Evolutionary conservation across 164 flowering plant species (phyloP), one percentile per base, ranked within the genome.

Genomic region (Vitis rupestris): DNA sequence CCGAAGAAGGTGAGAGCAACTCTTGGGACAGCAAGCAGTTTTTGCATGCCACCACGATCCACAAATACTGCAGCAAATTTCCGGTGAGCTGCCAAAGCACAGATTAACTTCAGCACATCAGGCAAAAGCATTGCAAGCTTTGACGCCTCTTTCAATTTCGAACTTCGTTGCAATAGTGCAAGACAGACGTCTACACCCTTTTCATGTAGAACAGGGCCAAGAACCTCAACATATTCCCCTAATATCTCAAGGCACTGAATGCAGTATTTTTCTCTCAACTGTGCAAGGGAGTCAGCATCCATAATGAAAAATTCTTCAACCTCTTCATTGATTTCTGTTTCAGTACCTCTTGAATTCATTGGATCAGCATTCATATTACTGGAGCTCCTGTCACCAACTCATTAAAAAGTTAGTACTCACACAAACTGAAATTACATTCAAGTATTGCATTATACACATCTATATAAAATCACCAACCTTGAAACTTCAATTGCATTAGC

Each of bases 141-240:
- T 15, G 87, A 77, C 47, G 75, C 67, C 52, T 88, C 91, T 52
- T 75, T 84, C 19, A 57, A 58, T 69, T 79, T 84, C 52, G 84
- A 84, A 77, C 79, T 77, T 49, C 82, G 75, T 61, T 89, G 93
- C 75, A 96, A 67, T 47, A 96, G 72, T 53, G 90, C 88, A 75
- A 93, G 88, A 73, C 95, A 96, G 31, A 96, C 99, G 75, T 93
- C 98, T 4, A 96, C 98, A 49, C 97, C 99, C 78, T 90, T 96
- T 72, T 96, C 98, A 76, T 89, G 97, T 67, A 96, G 77, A 65
- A 96, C 97, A 72, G 99, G 98, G 16, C 97, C 99, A 64, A 95
- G 88, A 79, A 91, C 99, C 79, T 92, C 97, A 70, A 95, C 91
- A 82, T 96, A 96, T 76, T 91, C 97, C 37, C 99, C 99, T 16